phyloP scores from a whole-genome alignment of 177 flowering plant genomes.

The Vitis hybrid region DNA sequence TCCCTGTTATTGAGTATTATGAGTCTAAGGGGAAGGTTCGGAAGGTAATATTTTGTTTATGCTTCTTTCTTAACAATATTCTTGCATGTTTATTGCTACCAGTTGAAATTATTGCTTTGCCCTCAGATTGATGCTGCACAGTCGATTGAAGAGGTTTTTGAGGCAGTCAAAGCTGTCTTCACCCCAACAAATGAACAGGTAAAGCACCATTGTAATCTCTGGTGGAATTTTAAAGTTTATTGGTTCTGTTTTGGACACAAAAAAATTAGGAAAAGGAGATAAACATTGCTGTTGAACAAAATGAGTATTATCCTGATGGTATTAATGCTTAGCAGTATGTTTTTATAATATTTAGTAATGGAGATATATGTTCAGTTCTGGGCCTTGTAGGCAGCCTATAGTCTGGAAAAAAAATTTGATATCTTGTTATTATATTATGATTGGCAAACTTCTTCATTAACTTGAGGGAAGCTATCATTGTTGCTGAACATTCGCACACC shows the following conservation, averaged over 20 bases:
- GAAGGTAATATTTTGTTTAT: slow-evolving; percentile 39
- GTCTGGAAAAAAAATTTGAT: neutral
- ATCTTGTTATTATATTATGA: neutral
- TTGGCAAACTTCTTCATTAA: too few species aligned
- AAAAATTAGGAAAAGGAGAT: neutral
- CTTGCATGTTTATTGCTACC: neutral
- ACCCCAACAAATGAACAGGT: slow-evolving; percentile 30
- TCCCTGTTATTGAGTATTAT: slow-evolving; percentile 63
- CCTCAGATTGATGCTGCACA: slow-evolving; percentile 50
- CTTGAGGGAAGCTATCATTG: too few species aligned
- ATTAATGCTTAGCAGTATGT: neutral
- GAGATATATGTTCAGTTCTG: too few species aligned
- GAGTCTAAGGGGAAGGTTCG: slow-evolving; percentile 53
- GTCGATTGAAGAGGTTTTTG: slow-evolving; percentile 47
- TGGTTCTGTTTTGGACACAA: neutral
- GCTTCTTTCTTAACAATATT: neutral
- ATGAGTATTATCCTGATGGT: neutral
- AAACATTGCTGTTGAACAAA: neutral
- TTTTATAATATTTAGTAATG: neutral
- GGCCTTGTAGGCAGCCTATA: neutral
- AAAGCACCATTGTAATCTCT: neutral
- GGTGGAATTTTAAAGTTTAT: neutral
- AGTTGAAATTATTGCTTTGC: neutral
- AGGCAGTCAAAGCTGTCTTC: slow-evolving; percentile 40
- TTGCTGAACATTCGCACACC: too few species aligned